These are phyloP conservation scores for Simplicillium sp. DNA, from an alignment of 2,329 filamentous ascomycete genomes.

Conservation along the genomic window DNA sequence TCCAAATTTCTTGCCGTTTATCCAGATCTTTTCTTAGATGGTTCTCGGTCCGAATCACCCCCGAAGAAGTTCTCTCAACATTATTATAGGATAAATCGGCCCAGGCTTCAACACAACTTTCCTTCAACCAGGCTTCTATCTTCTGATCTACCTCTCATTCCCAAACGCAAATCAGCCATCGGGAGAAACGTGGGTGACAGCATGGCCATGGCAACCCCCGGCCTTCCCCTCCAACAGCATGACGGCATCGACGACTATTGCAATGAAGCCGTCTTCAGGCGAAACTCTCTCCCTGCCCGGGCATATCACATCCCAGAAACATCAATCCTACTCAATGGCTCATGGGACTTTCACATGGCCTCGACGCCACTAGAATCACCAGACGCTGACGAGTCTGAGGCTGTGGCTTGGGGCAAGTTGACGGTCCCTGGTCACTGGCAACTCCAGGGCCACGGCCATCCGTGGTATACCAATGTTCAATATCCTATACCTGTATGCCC, in stretches of 20 bases:
- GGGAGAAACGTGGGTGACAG: slow-evolving; percentile 11
- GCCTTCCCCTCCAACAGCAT: slow-evolving; percentile 22
- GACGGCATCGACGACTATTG: slow-evolving; percentile 33
- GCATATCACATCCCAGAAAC: slow-evolving; percentile 43
- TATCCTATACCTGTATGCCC: slow-evolving; percentile 58
- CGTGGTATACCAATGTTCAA: slow-evolving; percentile 60
- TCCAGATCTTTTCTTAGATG: too few species aligned
- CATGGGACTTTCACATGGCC: slow-evolving; percentile 46
- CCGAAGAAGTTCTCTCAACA: too few species aligned
- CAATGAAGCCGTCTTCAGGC: slow-evolving; percentile 40
- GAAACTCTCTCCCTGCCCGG: slow-evolving; percentile 42
- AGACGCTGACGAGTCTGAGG: slow-evolving; percentile 16
- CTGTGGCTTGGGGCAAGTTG: slow-evolving; percentile 28
- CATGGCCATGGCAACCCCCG: neutral
- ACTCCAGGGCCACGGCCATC: slow-evolving; percentile 55
- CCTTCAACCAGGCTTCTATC: too few species aligned
- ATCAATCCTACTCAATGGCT: slow-evolving; percentile 41
- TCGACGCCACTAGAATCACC: slow-evolving; percentile 35
- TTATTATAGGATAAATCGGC: too few species aligned
- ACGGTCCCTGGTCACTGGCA: slow-evolving; percentile 62
- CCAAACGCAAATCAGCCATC: too few species aligned
- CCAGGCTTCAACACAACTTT: too few species aligned
- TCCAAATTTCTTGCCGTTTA: too few species aligned
- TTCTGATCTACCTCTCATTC: too few species aligned
- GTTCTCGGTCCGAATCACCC: too few species aligned